A percentile compares a stretch with the other conserved stretches of the same genome.
phyloP scores from a whole-genome alignment of 495 filamentous ascomycete species.

The Cetradonia linearis region DNA sequence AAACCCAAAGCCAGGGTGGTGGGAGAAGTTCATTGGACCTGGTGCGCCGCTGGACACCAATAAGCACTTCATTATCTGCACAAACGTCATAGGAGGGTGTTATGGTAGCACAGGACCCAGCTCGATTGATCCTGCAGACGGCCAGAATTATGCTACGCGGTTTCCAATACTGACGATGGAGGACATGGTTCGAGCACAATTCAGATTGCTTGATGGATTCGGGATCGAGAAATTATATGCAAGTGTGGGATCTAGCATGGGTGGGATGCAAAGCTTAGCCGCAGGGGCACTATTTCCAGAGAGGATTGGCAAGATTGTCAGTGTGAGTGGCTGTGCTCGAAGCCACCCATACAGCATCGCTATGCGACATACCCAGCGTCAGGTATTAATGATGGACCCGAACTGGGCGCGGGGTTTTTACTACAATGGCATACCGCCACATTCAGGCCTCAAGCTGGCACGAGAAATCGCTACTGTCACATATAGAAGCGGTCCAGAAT shows the following conservation, averaged over 20 bases:
- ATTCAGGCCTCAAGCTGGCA: slow-evolving; percentile 94
- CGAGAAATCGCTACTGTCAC: slow-evolving; percentile 97
- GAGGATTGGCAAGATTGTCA: slow-evolving; percentile 69
- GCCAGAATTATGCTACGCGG: slow-evolving; percentile 80
- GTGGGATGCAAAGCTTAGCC: slow-evolving; percentile 92
- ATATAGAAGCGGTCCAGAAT: slow-evolving; percentile 93
- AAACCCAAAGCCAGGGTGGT: slow-evolving; percentile 91
- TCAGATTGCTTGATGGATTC: slow-evolving; percentile 71
- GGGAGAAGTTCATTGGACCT: slow-evolving; percentile 97
- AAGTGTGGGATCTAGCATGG: slow-evolving; percentile 94
- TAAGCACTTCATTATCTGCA: slow-evolving; percentile 89
- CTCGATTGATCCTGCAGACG: slow-evolving; percentile 79
- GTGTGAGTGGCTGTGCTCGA: slow-evolving; percentile 86
- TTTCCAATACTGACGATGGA: slow-evolving; percentile 95
- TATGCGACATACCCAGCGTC: slow-evolving; percentile 96
- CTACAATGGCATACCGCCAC: slow-evolving; percentile 79
- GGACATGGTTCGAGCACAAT: slow-evolving; percentile 97
- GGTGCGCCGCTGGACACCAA: slow-evolving; percentile 77
- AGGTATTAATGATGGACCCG: slow-evolving; percentile 97
- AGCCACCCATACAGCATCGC: slow-evolving; percentile 98
- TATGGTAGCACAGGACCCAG: slow-evolving; percentile 91
- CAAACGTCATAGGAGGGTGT: slow-evolving; percentile 92
- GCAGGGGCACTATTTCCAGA: slow-evolving; percentile 80
- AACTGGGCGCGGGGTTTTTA: slow-evolving; percentile 98
- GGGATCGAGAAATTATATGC: slow-evolving; percentile 77